Evolutionary conservation across 768 basidiomycete species (phyloP), one percentile per base, ranked within the genome.

Genomic region (Leccinum subgranulosum): DNA sequence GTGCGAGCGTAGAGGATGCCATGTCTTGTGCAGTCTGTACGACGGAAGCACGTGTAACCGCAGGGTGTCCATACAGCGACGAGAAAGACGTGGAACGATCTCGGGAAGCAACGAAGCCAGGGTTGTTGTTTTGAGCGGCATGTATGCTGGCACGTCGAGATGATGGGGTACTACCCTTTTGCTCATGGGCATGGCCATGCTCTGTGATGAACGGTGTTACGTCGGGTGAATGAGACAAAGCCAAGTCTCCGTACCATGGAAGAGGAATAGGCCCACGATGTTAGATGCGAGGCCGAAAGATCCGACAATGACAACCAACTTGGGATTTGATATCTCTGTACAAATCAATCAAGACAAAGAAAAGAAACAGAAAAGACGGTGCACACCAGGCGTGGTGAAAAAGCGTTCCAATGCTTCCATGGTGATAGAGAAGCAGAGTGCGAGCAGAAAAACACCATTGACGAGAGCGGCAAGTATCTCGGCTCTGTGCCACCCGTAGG

Each of bases 401-500:
- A 98, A 93, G 41, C 97, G 84, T 60, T 91, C 85, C 48, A 98
- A 74, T 6, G 97, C 95, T 70, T 99, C 96, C 64, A 98, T 76
- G 48, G 83, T 87, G 62, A 99, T 98, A 6, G 94, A 94, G 74
- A 98, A 94, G 75, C 97, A 99, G 1, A 98, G 83, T 0, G 97
- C 97, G 45, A 98, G 81, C 6, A 99, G 83, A 77, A 98, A 98
- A 55, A 98, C 94, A 52, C 97, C 97, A 66, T 99, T 99, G 63
- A 98, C 76, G 47, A 98, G 80, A 0, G 97, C 97, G 21, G 94
- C 95, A 7, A 98, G 82, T 60, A 97, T 95, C 69, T 97, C 95
- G 17, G 97, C 97, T 60, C 97, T 82, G 73, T 98, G 95, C 96
- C 95, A 98, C n/a, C 95, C 96, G 70, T 98, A 98, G 5, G 96